These are phyloP conservation scores for Aureobasidium leucospermi DNA, from an alignment of 2,329 filamentous ascomycete species.

Conservation along the genomic window DNA sequence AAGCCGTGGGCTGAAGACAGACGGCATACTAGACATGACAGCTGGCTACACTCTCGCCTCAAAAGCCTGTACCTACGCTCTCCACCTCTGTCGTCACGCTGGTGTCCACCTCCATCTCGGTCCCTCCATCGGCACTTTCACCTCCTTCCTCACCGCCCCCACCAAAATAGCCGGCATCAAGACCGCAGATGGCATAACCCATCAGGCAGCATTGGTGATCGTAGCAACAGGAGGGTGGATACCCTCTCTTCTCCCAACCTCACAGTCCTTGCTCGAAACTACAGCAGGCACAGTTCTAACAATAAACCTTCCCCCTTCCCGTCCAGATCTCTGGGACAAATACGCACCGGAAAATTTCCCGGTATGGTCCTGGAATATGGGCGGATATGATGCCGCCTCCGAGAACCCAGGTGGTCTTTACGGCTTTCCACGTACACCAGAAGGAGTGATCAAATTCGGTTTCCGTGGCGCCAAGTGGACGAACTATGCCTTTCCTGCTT, in stretches of 20 bases:
- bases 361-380: constrained; percentile 31
- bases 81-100: not conserved
- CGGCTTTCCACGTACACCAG: constrained; percentile 20
- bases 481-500: constrained; percentile 15
- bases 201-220: constrained; percentile 21
- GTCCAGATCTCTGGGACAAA: constrained; percentile 32
- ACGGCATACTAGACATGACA: constrained; percentile 12
- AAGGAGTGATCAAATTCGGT: constrained; percentile 22
- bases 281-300: constrained; percentile 41
- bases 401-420: constrained; percentile 18
- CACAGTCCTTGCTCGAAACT: constrained; percentile 37
- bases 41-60: constrained; percentile 1
- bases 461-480: constrained; percentile 25
- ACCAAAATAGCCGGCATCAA: not conserved
- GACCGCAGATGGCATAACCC: not conserved
- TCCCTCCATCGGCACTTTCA: not conserved
- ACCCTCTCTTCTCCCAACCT: constrained; percentile 17
- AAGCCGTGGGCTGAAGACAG: not conserved
- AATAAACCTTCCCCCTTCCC: constrained; percentile 36
- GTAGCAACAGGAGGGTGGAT: constrained; percentile 26
- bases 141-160: not conserved
- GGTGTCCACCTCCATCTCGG: not conserved
- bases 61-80: constrained; percentile 11
- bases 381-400: constrained; percentile 2
- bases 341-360: constrained; percentile 41